Evolutionary conservation across 228 moss, liverwort and hornwort genomes (phyloP), one percentile per base, ranked within the genome.

Genomic region (Sphagnum fallax): DNA sequence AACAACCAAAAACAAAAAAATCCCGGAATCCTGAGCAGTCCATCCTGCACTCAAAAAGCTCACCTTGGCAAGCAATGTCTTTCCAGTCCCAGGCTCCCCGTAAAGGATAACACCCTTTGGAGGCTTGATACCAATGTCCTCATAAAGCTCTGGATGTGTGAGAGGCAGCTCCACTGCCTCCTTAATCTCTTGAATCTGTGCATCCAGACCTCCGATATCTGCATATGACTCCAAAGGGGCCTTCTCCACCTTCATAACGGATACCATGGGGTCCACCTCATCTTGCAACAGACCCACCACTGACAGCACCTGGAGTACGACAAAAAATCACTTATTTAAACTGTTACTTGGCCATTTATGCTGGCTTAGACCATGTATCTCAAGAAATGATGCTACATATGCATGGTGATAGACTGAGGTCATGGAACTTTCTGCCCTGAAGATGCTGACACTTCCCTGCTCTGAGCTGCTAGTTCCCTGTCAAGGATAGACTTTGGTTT

Each of bases 221-320:
- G 84, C 81, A 65, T 85, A 85, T 0, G 84, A 85, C 65, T 85
- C 84, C 10, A 85, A 74, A 65, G 84, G 84, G 52, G 85, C 85
- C 64, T 85, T 81, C 52, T 85, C 85, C 47, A 85, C 85, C 69
- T 81, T 81, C 81, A 85, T 85, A 10, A 85, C 81, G 51, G 81
- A 85, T 5, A 85, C 85, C 85, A 85, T 85, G 12, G 81, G 85
- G 72, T 81, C 85, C 14, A 85, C 85, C 61, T 85, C 85, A 67
- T 85, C 81, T 69, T 85, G 81, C 9, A 85, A 58, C 10, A 85
- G 76, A 49, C 81, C 85, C 11, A 85, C 81, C 65, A 85, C 85
- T 16, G 85, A 85, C 47, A 85, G 75, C 16, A 85, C 85, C 84
- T 84, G 73, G 65, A 49, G 70, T 52, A 74, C 10, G 60, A 64